These are phyloP conservation scores for Theileria annulata DNA, from an alignment of 169 alveolate genomes.

Conservation along the genomic window DNA sequence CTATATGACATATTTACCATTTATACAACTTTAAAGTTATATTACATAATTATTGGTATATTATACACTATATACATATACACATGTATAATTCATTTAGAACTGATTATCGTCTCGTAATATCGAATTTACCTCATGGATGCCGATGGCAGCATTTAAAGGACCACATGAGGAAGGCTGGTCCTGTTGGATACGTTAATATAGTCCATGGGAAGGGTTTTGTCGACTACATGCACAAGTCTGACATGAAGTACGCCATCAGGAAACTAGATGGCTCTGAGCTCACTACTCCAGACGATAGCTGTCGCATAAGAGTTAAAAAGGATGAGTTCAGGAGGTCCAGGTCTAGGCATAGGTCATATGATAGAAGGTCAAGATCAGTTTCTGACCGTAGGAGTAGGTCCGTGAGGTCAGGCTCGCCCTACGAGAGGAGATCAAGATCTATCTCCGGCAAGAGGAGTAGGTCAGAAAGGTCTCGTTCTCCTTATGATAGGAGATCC, in stretches of 20 bases:
- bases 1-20: too few species aligned
- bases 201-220: constrained; percentile 74
- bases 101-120: constrained; percentile 74
- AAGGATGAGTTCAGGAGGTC: constrained; percentile 16
- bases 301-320: constrained; percentile 14
- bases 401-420: constrained; percentile 9
- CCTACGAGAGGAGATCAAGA: constrained; percentile 1
- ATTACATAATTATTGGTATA: neutral
- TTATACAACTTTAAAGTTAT: too few species aligned
- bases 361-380: neutral
- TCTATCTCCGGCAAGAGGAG: neutral
- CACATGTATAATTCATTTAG: constrained; percentile 22
- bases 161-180: constrained; percentile 80
- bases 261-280: constrained; percentile 75
- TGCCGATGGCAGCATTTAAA: constrained; percentile 84
- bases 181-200: constrained; percentile 81
- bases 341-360: constrained; percentile 25
- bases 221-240: constrained; percentile 69
- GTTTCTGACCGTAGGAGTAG: constrained; percentile 2
- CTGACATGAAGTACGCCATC: constrained; percentile 75
- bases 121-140: constrained; percentile 76
- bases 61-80: neutral
- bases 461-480: neutral
- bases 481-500: neutral
- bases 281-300: constrained; percentile 45